These are phyloP conservation scores for Entamoeba dispar DNA, from an alignment of 208 protist species.

Conservation along the genomic window DNA sequence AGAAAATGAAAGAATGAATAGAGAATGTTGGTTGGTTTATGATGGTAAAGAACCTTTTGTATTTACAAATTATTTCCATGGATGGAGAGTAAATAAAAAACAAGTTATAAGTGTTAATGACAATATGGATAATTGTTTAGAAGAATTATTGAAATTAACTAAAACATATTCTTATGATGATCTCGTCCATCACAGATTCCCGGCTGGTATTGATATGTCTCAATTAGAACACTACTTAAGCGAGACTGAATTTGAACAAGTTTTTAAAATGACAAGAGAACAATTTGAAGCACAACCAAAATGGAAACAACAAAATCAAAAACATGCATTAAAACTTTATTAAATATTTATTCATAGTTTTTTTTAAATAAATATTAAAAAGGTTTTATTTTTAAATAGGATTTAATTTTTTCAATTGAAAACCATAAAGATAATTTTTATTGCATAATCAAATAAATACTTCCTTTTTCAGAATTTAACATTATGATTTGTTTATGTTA, in stretches of 20 bases:
- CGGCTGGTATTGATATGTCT: background rate
- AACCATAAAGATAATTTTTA: too few species aligned
- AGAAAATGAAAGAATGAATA: background rate
- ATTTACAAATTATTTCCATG: constrained; percentile 13
- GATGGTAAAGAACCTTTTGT: constrained; percentile 9
- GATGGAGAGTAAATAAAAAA: background rate
- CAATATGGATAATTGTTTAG: background rate
- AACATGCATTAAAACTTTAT: background rate
- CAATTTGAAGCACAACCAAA: background rate
- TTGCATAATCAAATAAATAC: too few species aligned
- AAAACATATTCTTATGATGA: background rate
- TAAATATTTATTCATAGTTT: background rate
- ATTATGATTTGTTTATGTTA: too few species aligned
- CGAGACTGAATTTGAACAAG: background rate
- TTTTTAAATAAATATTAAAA: too few species aligned
- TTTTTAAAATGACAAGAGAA: background rate
- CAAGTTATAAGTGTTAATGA: background rate
- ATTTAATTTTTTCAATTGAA: too few species aligned
- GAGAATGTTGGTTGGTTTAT: background rate
- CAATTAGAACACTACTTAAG: background rate
- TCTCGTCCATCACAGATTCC: background rate
- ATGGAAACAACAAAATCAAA: background rate
- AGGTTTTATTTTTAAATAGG: too few species aligned
- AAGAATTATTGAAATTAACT: background rate
- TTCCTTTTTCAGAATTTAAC: too few species aligned